Base-by-base conservation (phyloP, 352 stramenopile genomes). In the Sclerospora graminicola region DNA sequence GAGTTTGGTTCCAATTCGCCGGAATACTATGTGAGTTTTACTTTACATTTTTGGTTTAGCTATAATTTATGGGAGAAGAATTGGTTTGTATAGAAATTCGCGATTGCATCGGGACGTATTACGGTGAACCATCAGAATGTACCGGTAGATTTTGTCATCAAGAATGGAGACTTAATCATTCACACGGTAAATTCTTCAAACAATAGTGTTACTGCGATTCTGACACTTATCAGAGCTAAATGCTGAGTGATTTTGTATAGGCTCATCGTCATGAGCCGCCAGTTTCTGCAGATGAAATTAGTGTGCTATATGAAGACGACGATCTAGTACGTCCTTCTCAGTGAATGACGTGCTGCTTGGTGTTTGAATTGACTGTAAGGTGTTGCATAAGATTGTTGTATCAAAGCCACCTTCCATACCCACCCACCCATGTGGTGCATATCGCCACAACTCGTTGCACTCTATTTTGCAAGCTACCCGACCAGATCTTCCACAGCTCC, bases 251-350 rank as follows among this genome's bases (percentile, higher is more conserved):
- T n/a, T n/a, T n/a, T n/a, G n/a, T n/a, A n/a, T n/a, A 85, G 75
- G 80, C 95, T 27, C 94, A 98, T 84, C 89, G 94, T 32, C 94
- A 98, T 53, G 95, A 99, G 71, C 95, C 95, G 15, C 91, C 90
- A 8, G 93, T 99, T 26, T 73, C 60, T 1, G 73, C 84, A 19
- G 68, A 92, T 15, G 71, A 90, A 11, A 64, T 96, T 33, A 8
- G 41, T n/a, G 70, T 96, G 41, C 64, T 89, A 8, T 57, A 83
- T 50, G 73, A 95, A 48, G 67, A 90, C 39, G 57, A 79, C 29
- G 66, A 88, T 35, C 27, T 95, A 49, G 69, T 96, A 49, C 27
- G 55, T 14, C n/a, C n/a, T 16, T 40, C 8, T 15, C 2, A 21
- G 5, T 36, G 2, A 13, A 33, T 34, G 14, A 31, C 10, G 6